Percentiles rank a stretch among this genome's conserved stretches.
phyloP scores from a whole-genome alignment of 768 basidiomycete species.

The Serendipita sp. region DNA sequence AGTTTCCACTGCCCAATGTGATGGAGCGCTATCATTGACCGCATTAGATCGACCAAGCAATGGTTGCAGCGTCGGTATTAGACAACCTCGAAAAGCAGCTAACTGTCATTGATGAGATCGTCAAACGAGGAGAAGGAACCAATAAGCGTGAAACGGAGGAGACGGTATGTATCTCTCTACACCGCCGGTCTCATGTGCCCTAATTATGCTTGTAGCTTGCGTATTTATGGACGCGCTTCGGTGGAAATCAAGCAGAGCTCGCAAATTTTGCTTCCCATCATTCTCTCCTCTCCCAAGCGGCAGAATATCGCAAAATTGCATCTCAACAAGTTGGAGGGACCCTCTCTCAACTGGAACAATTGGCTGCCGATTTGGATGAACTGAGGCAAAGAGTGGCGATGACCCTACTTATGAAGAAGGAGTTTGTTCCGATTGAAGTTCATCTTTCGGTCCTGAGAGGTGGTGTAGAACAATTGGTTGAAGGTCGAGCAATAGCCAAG shows the following conservation, averaged over 20 bases:
- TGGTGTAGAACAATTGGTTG: not conserved
- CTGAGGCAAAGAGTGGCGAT: not conserved
- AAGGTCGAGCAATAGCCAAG: not conserved
- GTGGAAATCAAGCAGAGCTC: not conserved
- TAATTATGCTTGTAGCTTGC: not conserved
- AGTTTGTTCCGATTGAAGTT: not conserved
- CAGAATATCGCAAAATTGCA: not conserved
- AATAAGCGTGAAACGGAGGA: not conserved
- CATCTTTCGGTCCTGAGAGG: not conserved
- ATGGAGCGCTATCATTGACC: not conserved
- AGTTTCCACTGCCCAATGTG: not conserved
- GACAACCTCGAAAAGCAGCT: not conserved
- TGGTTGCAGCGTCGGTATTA: not conserved
- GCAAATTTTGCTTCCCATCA: not conserved
- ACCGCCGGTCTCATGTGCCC: not conserved
- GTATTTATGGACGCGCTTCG: not conserved
- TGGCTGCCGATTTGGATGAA: not conserved
- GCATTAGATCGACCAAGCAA: not conserved
- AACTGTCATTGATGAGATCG: not conserved
- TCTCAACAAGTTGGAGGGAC: not conserved
- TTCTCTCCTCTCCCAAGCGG: not conserved
- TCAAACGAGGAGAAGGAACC: not conserved
- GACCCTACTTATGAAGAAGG: not conserved
- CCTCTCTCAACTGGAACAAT: not conserved
- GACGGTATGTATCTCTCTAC: not conserved